Evolutionary conservation across 768 basidiomycete species (phyloP).

Genomic region (Mrakia hoshinonis): DNA sequence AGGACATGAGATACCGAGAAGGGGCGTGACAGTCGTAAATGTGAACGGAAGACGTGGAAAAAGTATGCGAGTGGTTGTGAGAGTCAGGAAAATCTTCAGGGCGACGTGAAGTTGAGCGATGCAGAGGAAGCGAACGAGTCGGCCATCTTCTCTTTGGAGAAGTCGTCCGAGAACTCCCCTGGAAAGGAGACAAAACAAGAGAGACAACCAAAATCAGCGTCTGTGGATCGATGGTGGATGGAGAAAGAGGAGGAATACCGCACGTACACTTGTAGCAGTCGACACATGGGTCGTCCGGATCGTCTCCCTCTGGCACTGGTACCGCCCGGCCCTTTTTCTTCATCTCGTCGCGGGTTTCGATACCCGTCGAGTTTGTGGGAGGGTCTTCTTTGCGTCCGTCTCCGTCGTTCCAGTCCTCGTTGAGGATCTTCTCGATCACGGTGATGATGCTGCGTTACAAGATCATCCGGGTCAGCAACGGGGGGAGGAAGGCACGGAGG

Average conservation of each 20-base stretch:
- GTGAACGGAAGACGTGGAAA: no score
- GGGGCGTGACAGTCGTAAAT: no score
- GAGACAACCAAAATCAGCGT: not conserved
- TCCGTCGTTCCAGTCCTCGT: constrained; percentile 57
- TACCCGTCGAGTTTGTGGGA: not conserved
- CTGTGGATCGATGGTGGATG: no score
- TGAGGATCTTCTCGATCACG: constrained; percentile 62
- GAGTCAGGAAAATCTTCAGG: no score
- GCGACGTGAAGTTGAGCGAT: no score
- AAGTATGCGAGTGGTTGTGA: no score
- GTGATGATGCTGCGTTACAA: constrained; percentile 46
- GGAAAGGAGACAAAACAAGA: not conserved
- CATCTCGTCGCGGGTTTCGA: not conserved
- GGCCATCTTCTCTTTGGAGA: not conserved
- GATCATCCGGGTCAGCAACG: not conserved
- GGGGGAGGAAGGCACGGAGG: not conserved
- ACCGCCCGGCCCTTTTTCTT: constrained; percentile 6
- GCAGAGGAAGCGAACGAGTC: not conserved
- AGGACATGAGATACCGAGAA: no score
- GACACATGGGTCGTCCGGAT: constrained; percentile 20
- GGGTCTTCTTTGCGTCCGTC: constrained; percentile 21
- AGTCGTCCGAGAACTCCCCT: constrained; percentile 14
- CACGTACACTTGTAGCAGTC: constrained; percentile 29
- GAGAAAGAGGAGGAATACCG: not conserved
- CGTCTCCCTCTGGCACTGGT: constrained; percentile 6